Evolutionary conservation across 768 basidiomycete species (phyloP), one percentile per base, ranked within the genome.

Genomic region (Podaxis sp.): DNA sequence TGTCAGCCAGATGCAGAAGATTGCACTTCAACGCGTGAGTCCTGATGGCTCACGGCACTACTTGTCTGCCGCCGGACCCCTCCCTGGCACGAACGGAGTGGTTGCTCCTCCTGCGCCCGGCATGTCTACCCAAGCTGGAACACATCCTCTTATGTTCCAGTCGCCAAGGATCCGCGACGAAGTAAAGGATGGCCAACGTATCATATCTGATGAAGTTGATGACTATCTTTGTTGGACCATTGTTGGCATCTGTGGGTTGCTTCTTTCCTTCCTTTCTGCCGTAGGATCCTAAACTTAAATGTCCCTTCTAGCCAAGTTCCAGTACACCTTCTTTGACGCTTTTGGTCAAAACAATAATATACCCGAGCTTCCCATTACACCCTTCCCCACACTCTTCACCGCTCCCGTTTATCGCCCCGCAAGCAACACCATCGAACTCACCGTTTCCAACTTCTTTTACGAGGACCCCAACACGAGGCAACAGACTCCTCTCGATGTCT

Each of bases 191-290:
- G 92, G 90, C 15, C 81, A 86, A 53, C 85, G 84, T 58, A 76
- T 87, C 36, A 85, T 93, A 59, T 89, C 86, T 24, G 95, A 96
- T 68, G 91, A 94, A 74, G 92, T 97, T 5, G 95, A 97, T 72
- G 95, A 97, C 72, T 96, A 94, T 79, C 78, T 96, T 62, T 94
- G 92, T 70, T 97, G 95, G 95, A 94, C 93, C 12, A 95, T 97
- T 68, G 93, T 95, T 66, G 93, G 95, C 41, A 95, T 96, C 57
- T 93, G 95, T 95, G 76, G 75, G 90, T 78, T 65, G 69, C 22
- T 56, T 57, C 20, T 46, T 22, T 50, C 62, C 54, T 63, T 58
- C 52, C 30, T 56, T 56, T 63, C 53, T 63, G 60, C 53, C 38
- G 7, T 22, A n/a, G 44, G 53, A 41, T 55, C 17, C 56, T 26